phyloP scores from a whole-genome alignment of 345 rosid genomes.

The Eutrema yunnanense region DNA sequence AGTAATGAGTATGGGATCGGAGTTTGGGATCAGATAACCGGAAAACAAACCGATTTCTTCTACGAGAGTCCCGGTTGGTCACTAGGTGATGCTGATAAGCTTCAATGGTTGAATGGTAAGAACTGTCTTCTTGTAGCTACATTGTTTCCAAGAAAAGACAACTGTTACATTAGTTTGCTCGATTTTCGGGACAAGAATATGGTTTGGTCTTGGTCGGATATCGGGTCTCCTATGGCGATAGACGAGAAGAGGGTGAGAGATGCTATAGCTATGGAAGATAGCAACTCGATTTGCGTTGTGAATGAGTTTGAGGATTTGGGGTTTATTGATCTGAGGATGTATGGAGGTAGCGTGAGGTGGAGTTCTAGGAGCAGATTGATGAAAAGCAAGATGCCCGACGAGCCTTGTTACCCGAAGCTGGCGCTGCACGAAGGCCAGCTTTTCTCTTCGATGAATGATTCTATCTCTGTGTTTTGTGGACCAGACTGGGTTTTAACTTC shows the following conservation, averaged over 20 bases:
- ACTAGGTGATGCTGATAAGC: constrained; percentile 88
- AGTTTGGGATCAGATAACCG: constrained; percentile 90
- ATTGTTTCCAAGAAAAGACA: constrained; percentile 90
- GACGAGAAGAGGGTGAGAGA: constrained; percentile 94
- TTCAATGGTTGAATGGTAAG: constrained; percentile 70
- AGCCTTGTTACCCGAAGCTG: constrained; percentile 87
- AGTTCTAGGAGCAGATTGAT: constrained; percentile 80
- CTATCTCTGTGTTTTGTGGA: constrained; percentile 80
- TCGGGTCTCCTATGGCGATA: constrained; percentile 43
- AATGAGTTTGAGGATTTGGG: constrained; percentile 94
- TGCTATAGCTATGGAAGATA: constrained; percentile 89
- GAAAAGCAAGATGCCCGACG: constrained; percentile 86
- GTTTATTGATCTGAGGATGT: constrained; percentile 77
- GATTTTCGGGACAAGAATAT: constrained; percentile 79
- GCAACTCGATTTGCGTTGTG: constrained; percentile 76
- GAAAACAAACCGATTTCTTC: constrained; percentile 83
- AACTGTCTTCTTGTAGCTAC: constrained; percentile 87
- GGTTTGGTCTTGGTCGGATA: constrained; percentile 98
- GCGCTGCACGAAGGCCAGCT: constrained; percentile 80
- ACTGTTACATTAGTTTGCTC: constrained; percentile 86
- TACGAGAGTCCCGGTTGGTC: constrained; percentile 87
- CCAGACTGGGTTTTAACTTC: constrained; percentile 87
- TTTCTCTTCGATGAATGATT: constrained; percentile 93
- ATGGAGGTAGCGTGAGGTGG: constrained; percentile 79
- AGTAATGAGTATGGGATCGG: constrained; percentile 95